These are phyloP conservation scores for Neoarthrinium moseri DNA, from an alignment of 2,329 filamentous ascomycete genomes.

Conservation along the genomic window DNA sequence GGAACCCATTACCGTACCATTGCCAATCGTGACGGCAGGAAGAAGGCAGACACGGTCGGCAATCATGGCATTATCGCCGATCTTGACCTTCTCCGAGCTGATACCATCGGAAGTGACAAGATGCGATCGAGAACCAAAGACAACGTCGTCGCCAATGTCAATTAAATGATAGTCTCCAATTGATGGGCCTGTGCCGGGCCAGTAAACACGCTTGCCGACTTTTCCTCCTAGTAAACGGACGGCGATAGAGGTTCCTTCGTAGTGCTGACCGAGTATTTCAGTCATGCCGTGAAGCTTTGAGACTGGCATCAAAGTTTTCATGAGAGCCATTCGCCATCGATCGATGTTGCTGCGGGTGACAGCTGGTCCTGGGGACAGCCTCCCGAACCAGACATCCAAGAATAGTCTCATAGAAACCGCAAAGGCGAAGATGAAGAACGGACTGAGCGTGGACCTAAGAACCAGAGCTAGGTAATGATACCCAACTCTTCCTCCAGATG, in stretches of 20 bases:
- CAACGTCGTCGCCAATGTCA: conserved; percentile 57
- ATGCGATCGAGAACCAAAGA: conserved; percentile 55
- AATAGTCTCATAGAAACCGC: conserved; percentile 37
- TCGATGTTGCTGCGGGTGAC: conserved; percentile 32
- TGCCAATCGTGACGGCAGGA: conserved; percentile 49
- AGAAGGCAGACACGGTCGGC: conserved; percentile 53
- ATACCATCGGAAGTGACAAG: conserved; percentile 51
- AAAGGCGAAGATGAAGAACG: conserved; percentile 42
- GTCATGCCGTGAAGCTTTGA: conserved; percentile 46
- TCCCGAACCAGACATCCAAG: conserved; percentile 39
- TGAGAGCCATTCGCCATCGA: conserved; percentile 42
- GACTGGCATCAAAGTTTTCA: conserved; percentile 42
- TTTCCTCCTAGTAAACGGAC: conserved; percentile 50
- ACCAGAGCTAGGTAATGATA: conserved; percentile 50
- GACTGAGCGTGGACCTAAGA: conserved; percentile 37
- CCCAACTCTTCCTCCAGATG: conserved; percentile 40
- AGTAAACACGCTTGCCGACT: conserved; percentile 53
- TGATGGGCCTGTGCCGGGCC: conserved; percentile 54
- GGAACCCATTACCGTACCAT: conserved; percentile 50
- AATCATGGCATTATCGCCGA: conserved; percentile 52
- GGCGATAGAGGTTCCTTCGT: conserved; percentile 51
- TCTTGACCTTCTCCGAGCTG: conserved; percentile 45
- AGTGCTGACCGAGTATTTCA: conserved; percentile 51
- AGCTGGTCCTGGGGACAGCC: conserved; percentile 30
- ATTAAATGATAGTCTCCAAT: conserved; percentile 55